These are phyloP conservation scores for Helicocarpus griseus DNA, from an alignment of 2,329 filamentous ascomycete genomes.

Conservation along the genomic window DNA sequence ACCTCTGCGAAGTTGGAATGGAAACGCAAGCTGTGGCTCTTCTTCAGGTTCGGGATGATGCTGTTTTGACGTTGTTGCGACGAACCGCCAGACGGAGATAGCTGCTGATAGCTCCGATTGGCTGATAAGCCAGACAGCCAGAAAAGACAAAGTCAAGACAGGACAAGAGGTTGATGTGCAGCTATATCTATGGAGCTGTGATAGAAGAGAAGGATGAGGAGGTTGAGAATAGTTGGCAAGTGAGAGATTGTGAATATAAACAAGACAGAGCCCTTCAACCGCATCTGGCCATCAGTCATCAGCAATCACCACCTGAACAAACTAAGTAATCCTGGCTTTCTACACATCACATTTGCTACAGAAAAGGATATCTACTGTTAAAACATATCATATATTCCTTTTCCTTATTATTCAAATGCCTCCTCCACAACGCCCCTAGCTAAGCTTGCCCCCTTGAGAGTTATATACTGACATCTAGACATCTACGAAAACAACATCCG, in stretches of 20 bases:
- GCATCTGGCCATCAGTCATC: too few relatives aligned
- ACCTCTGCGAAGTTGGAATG: not conserved
- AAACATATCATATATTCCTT: conserved; percentile 1
- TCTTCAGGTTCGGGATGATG: not conserved
- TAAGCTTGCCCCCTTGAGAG: not conserved
- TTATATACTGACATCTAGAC: not conserved
- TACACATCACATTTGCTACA: too few relatives aligned
- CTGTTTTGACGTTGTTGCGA: not conserved
- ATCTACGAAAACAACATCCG: conserved; percentile 2
- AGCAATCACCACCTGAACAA: not conserved
- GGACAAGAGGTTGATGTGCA: too few relatives aligned
- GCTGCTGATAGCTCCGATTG: not conserved
- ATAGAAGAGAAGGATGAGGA: too few relatives aligned
- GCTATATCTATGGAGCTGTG: too few relatives aligned
- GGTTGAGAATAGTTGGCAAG: too few relatives aligned
- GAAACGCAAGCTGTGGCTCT: not conserved
- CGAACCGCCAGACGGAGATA: conserved; percentile 1
- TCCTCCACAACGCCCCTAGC: not conserved
- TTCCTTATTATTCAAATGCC: not conserved
- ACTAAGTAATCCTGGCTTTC: too few relatives aligned
- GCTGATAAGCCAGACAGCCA: not conserved
- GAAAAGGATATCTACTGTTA: not conserved
- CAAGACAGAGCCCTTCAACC: too few relatives aligned
- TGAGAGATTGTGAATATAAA: too few relatives aligned
- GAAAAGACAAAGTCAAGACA: not conserved